Evolutionary conservation across 2,329 filamentous ascomycete species (phyloP), one percentile per base, ranked within the genome.

Genomic region (Talaromyces funiculosus): DNA sequence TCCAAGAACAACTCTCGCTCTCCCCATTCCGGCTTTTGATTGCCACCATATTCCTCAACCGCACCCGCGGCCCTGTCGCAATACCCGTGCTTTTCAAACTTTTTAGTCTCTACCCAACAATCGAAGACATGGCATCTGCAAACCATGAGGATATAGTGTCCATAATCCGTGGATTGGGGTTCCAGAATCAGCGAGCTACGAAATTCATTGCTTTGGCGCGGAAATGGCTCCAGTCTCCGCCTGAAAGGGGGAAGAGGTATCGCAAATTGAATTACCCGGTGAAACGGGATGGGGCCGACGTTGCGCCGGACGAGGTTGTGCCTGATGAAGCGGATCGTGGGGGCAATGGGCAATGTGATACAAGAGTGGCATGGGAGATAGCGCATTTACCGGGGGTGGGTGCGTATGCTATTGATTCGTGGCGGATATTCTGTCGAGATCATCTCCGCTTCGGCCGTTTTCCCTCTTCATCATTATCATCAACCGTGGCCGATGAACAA

Each of bases 371-470:
- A 0, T 95, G 91, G 86, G 92, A 97, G 69, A 89, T 96, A 62
- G 91, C 88, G 0, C 90, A 96, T 72, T 78, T 97, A 61, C 92
- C 90, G 0, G 86, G 90, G 58, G 72, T 82, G 59, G 90, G 92
- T 16, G 81, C 85, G 1, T 97, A 97, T 72, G 89, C 90, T 0
- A 79, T 93, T 53, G 92, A 97, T 73, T 92, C 89, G 69, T 97
- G 91, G 90, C 85, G 92, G 3, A 96, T 97, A 64, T 97, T 97
- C 73, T 96, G 91, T 71, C 85, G 92, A 1, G 92, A 97, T 71
- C 80, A 82, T 33, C 73, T 96, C 24, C 82, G 92, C 7, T 29
- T 37, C 18, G 10, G 18, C 5, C 38, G 12, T 10, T 12, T 33
- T 2, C 31, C 31, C 9, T 8, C 12, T 10, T 33, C 86, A 0